These are phyloP conservation scores for Aspergillus sp. DNA, from an alignment of 2,329 filamentous ascomycete species.

Conservation along the genomic window DNA sequence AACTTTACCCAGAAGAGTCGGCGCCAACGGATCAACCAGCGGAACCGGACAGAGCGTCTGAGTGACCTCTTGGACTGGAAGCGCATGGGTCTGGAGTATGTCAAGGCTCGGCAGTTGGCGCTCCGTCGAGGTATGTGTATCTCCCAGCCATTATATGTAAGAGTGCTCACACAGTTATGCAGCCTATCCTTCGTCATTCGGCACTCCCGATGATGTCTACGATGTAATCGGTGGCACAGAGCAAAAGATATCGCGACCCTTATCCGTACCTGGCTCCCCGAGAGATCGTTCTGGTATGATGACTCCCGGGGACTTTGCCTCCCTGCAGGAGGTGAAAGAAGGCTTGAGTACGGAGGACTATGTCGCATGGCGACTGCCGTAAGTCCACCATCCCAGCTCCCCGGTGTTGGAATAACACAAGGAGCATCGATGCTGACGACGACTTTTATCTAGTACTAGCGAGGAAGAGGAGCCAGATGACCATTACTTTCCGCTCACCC, in stretches of 20 bases:
- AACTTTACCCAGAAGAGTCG: conserved; percentile 92
- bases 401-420: not conserved
- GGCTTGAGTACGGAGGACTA: conserved; percentile 96
- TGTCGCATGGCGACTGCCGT: conserved; percentile 97
- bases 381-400: conserved; percentile 52
- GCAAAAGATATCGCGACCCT: conserved; percentile 90
- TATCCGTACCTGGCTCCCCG: conserved; percentile 92
- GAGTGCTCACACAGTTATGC: conserved; percentile 18
- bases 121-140: conserved; percentile 63
- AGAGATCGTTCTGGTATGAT: conserved; percentile 93
- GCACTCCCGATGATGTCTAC: conserved; percentile 73
- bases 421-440: conserved; percentile 1
- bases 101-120: conserved; percentile 93
- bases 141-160: not conserved
- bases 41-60: conserved; percentile 91
- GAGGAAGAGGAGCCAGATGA: conserved; percentile 91
- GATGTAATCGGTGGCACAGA: conserved; percentile 91
- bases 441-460: conserved; percentile 50
- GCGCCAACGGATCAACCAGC: conserved; percentile 96
- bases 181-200: conserved; percentile 87
- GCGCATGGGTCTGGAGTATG: conserved; percentile 98
- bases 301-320: conserved; percentile 97
- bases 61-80: conserved; percentile 98
- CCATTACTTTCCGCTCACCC: conserved; percentile 69
- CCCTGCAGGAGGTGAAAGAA: conserved; percentile 89